Conservation (phyloP, 2,329 filamentous ascomycete species). For the Purpureocillium lavendulum region DNA sequence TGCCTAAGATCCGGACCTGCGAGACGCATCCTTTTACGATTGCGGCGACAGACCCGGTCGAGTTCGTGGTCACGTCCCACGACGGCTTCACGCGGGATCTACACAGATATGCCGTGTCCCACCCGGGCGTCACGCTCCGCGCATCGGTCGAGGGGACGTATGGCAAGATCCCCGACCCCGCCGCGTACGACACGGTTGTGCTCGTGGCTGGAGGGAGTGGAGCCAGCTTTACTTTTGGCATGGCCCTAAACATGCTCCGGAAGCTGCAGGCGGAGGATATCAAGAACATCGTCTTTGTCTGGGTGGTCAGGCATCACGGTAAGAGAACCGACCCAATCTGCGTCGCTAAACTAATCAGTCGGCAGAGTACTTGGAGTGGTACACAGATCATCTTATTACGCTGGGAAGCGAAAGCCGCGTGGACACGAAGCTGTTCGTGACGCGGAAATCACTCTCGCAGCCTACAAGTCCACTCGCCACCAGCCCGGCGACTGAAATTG, state of each 20-base stretch:
- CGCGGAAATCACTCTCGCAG: constrained; percentile 10
- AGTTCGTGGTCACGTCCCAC: constrained; percentile 50
- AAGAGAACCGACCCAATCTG: constrained; percentile 6
- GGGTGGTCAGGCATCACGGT: constrained; percentile 29
- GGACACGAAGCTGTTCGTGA: constrained; percentile 25
- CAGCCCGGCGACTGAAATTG: background rate
- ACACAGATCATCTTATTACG: constrained; percentile 22
- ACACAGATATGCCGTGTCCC: constrained; percentile 38
- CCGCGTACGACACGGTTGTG: constrained; percentile 46
- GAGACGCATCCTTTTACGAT: constrained; percentile 61
- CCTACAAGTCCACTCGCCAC: background rate
- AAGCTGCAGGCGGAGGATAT: constrained; percentile 9
- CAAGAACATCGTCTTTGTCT: constrained; percentile 27
- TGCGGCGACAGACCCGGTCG: constrained; percentile 39
- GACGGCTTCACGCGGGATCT: constrained; percentile 51
- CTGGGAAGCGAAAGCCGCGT: constrained; percentile 21
- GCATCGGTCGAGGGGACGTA: constrained; percentile 52
- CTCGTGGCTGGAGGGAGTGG: constrained; percentile 54
- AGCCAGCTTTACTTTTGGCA: constrained; percentile 44
- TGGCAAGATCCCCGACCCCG: constrained; percentile 43
- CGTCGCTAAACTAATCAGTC: background rate
- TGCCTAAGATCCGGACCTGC: constrained; percentile 45
- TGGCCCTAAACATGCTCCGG: constrained; percentile 26
- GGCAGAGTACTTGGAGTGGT: constrained; percentile 28
- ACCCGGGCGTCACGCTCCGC: constrained; percentile 39